Evolutionary conservation across 345 rosid species (phyloP), one percentile per base, ranked within the genome.

Genomic region (Erucastrum elatum): DNA sequence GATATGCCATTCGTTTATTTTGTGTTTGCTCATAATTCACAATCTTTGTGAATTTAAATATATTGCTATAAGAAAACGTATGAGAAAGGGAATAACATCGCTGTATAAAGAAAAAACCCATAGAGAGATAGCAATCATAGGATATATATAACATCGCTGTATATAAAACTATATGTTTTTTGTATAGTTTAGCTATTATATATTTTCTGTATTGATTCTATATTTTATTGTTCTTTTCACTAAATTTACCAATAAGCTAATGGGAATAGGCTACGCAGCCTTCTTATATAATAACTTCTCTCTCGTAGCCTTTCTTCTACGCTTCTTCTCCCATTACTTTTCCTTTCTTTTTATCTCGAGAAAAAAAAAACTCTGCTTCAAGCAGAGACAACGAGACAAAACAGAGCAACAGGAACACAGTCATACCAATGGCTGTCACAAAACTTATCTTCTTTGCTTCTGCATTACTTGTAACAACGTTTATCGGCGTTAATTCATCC

Each of bases 351-450:
- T 51, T 13, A 30, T 39, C 30, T 35, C 33, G 5, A 68, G 70
- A 73, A 73, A 72, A 67, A 37, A 26, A 72, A 67, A 37, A 26
- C 75, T 80, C 76, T 64, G 60, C 11, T n/a, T 65, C 21, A 71
- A 0, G 72, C 64, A 71, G 70, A 81, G 77, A 81, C 64, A 81
- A 55, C 17, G 6, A 68, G 68, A 65, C 41, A 74, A 11, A 65
- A 70, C 73, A 78, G 12, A 78, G 59, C 46, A 60, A 78, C 35
- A 78, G 49, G 25, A 63, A 30, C 34, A 74, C 68, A 74, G 59
- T 29, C 76, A 58, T 64, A 55, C 34, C 74, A 77, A 93, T 91
- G 98, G 87, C 71, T 82, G 82, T 71, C 77, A 85, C 85, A 64
- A 80, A 51, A 39, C 77, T 85, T 68, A 31, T 70, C 75, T 62